phyloP scores from a whole-genome alignment of 495 filamentous ascomycete species.

The Patellaria atrata region DNA sequence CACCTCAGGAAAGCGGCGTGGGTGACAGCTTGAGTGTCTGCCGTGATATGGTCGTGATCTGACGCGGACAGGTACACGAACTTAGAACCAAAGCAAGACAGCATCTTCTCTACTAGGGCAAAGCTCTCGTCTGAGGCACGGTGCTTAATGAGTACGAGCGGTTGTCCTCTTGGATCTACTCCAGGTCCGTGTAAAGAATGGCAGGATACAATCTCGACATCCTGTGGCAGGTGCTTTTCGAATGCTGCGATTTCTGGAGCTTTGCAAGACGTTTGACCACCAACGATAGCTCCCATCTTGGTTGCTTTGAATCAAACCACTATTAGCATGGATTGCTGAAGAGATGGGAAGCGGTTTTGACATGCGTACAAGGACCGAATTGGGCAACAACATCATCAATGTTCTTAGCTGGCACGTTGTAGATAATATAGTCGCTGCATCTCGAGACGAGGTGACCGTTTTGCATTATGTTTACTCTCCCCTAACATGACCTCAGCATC shows the following conservation, averaged over 20 bases:
- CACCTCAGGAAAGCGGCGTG: conserved; percentile 76
- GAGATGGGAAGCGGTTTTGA: conserved; percentile 6
- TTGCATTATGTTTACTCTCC: conserved; percentile 59
- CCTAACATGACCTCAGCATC: conserved; percentile 48
- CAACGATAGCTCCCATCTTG: conserved; percentile 83
- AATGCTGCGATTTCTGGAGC: conserved; percentile 91
- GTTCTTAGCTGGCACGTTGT: conserved; percentile 86
- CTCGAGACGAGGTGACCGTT: conserved; percentile 94
- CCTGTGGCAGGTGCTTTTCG: conserved; percentile 68
- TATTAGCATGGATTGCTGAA: conserved; percentile 14
- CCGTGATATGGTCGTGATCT: conserved; percentile 90
- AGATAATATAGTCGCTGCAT: conserved; percentile 91
- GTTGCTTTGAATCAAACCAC: conserved; percentile 50
- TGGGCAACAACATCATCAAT: conserved; percentile 72
- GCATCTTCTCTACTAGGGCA: conserved; percentile 59
- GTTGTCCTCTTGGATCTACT: conserved; percentile 75
- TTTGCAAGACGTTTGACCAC: conserved; percentile 97
- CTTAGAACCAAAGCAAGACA: conserved; percentile 68
- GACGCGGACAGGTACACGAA: conserved; percentile 73
- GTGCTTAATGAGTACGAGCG: conserved; percentile 83
- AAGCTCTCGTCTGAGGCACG: conserved; percentile 67
- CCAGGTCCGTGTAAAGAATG: conserved; percentile 93
- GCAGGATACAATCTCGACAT: conserved; percentile 90
- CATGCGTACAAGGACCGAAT: conserved; percentile 75
- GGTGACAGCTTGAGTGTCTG: conserved; percentile 94